Percentiles rank a stretch among this genome's conserved stretches.
phyloP scores from a whole-genome alignment of 1,284 basidiomycete genomes.

The Rugosomyces carneus region DNA sequence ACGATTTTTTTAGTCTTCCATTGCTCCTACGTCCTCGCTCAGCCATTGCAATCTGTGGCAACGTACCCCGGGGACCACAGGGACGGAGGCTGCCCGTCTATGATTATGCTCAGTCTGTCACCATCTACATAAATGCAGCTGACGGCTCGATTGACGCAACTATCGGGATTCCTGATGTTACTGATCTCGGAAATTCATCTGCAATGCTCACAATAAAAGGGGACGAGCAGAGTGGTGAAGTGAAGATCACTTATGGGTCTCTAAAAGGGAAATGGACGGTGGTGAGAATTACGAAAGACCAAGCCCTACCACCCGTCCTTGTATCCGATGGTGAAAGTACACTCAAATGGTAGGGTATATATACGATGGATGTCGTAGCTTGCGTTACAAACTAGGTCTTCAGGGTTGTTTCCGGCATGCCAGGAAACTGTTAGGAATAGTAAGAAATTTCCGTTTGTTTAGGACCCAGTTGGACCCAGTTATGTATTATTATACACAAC shows the following conservation, averaged over 20 bases:
- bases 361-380: no score
- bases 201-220: slow-evolving; percentile 11
- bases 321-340: slow-evolving; percentile 3
- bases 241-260: slow-evolving; percentile 11
- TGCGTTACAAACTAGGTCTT: no score
- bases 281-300: slow-evolving; percentile 11
- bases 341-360: slow-evolving; percentile 5
- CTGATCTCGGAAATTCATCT: slow-evolving; percentile 11
- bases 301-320: slow-evolving; percentile 1
- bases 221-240: slow-evolving; percentile 1
- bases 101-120: slow-evolving; percentile 36
- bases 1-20: slow-evolving; percentile 40
- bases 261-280: slow-evolving; percentile 15
- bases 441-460: no score
- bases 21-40: slow-evolving; percentile 44
- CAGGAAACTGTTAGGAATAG: no score
- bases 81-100: slow-evolving; percentile 37
- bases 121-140: slow-evolving; percentile 37
- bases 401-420: no score
- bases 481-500: no score
- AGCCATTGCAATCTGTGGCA: slow-evolving; percentile 40
- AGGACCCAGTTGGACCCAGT: no score
- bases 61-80: slow-evolving; percentile 20
- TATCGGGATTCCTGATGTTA: slow-evolving; percentile 14
- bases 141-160: slow-evolving; percentile 17